Base-by-base conservation (phyloP, 306 rosid species). In the Rosa persica region DNA sequence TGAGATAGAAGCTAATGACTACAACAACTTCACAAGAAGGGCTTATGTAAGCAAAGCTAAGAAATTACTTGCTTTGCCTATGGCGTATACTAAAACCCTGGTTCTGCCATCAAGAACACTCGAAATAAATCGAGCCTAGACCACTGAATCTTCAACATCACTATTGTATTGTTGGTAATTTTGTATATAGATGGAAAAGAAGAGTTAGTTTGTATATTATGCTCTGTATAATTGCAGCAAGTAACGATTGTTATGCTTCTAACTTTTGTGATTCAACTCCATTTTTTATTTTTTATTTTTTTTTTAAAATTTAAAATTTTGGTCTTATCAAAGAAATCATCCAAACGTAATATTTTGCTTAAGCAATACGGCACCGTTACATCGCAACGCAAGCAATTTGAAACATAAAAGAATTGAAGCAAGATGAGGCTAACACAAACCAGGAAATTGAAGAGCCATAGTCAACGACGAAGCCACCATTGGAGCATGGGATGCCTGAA, bases 1-100 rank as follows among this genome's bases (percentile, higher is more conserved):
- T 17, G 97, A 92, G 83, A 87, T 92, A 30, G 97, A 92, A 85
- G 93, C 91, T 10, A 92, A 92, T 72, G 96, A 90, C 74, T 92
- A 86, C 84, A 86, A 92, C 83, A 92, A 82, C 85, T 92, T 90
- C 84, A 89, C 97, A 1, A 78, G 73, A 74, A 87, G 96, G 77
- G 96, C 97, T 12, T 89, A 86, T 83, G 97, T 92, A 69, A 66
- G 96, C 89, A 92, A 92, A 79, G 80, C 81, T 67, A 92, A 92
- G 89, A 92, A 92, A 83, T 61, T 92, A 13, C 80, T 90, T 67
- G 83, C 86, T 30, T 83, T 92, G 72, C 97, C 97, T n/a, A 60
- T 72, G 74, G 93, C 97, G 1, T 92, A 85, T 84, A 85, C 82
- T 36, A 90, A 79, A 83, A 79, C 92, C 47, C 57, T 85, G 75